These are phyloP conservation scores for Bremia lactucae DNA, from an alignment of 352 stramenopile genomes.

Conservation along the genomic window DNA sequence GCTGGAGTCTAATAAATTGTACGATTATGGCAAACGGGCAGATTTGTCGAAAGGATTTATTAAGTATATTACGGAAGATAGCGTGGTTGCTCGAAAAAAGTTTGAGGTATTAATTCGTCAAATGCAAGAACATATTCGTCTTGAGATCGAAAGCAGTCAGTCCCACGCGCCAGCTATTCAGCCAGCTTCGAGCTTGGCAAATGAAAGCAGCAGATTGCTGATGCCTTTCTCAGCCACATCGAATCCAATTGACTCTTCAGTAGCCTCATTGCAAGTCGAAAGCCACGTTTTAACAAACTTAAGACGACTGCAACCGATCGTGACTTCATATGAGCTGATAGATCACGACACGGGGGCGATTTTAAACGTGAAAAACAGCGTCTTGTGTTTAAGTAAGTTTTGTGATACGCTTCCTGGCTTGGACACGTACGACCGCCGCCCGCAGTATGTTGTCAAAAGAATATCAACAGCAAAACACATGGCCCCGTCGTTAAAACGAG, in stretches of 20 bases:
- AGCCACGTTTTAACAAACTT: constrained; percentile 2
- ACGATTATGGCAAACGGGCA: constrained; percentile 50
- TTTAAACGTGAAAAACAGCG: constrained; percentile 54
- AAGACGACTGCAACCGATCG: constrained; percentile 10
- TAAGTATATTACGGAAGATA: constrained; percentile 59
- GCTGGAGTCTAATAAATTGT: constrained; percentile 58
- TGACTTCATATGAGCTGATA: constrained; percentile 39
- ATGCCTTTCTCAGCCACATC: constrained; percentile 4
- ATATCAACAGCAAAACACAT: constrained; percentile 40
- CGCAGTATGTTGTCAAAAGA: constrained; percentile 67
- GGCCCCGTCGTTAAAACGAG: constrained; percentile 37
- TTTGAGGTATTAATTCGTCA: constrained; percentile 50
- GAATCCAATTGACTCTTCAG: constrained; percentile 4
- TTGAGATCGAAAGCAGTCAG: constrained; percentile 31
- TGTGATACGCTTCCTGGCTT: constrained; percentile 72
- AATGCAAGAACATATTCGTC: constrained; percentile 40
- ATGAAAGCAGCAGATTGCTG: constrained; percentile 2
- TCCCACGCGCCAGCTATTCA: not conserved
- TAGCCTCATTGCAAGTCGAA: constrained; percentile 12
- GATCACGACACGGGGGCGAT: constrained; percentile 55
- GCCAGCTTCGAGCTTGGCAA: not conserved
- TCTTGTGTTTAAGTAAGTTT: constrained; percentile 58
- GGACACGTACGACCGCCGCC: constrained; percentile 71
- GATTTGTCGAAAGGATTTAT: constrained; percentile 30
- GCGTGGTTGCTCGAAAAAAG: constrained; percentile 30